Conservation (phyloP, 352 stramenopile genomes). For the Aphanomyces astaci region DNA sequence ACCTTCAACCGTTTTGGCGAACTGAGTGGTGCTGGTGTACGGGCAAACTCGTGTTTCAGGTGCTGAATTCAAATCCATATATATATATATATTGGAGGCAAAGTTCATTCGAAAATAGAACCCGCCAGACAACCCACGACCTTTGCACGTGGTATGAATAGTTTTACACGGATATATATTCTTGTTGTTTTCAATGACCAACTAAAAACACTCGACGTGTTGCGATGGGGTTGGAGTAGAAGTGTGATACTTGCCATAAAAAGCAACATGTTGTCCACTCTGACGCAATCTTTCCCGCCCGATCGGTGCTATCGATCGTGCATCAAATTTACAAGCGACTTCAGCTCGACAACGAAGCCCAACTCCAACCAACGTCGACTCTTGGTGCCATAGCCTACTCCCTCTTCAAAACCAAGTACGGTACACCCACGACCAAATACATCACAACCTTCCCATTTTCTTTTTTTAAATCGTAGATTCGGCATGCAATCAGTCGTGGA, state of each 20-base stretch:
- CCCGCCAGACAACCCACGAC: too few relatives aligned
- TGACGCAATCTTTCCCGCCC: not conserved
- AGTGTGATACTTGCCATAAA: not conserved
- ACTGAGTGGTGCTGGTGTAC: constrained; percentile 11
- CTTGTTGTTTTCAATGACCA: too few relatives aligned
- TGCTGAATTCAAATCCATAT: not conserved
- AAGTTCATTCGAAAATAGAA: too few relatives aligned
- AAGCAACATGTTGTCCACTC: not conserved
- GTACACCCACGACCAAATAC: not conserved
- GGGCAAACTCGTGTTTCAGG: not conserved
- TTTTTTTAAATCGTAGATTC: constrained; percentile 1
- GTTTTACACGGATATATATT: too few relatives aligned
- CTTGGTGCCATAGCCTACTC: not conserved
- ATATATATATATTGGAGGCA: too few relatives aligned
- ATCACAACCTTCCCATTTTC: not conserved
- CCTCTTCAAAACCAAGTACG: not conserved
- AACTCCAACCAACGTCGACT: not conserved
- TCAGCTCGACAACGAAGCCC: constrained; percentile 1
- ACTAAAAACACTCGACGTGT: not conserved
- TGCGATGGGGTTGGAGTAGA: not conserved
- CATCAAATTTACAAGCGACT: constrained; percentile 13
- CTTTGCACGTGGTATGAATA: not conserved
- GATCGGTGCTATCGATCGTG: not conserved
- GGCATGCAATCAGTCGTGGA: constrained; percentile 19
- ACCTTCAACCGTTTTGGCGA: not conserved